Base-by-base conservation (phyloP, 2,329 filamentous ascomycete species). In the Phialocephala subalpina region DNA sequence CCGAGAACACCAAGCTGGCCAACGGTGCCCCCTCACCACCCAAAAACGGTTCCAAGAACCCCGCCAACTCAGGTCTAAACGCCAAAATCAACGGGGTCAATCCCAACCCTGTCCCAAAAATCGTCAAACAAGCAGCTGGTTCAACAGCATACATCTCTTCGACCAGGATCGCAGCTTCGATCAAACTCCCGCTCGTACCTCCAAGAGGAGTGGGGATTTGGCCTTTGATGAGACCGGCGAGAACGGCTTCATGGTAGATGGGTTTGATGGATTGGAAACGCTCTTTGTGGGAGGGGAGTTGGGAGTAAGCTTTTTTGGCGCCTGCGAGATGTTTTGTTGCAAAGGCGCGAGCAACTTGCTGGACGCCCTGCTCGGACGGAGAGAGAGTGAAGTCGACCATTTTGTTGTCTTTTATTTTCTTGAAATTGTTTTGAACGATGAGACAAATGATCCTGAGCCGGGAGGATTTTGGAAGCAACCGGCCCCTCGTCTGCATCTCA, bases 61-160 rank as follows among this genome's bases (percentile, higher is more conserved):
- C 77, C 22, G 77, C 73, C 59, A 80, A 76, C 65, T 80, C 78
- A 1, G 76, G 72, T 27, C 76, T 80, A 11, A 77, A 79, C 0
- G 75, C 78, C 33, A 86, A 68, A 56, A 82, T 79, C 42, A 87
- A 71, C 0, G 85, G 84, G 0, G 80, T 84, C 40, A 87, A 71
- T 0, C 84, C 85, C 3, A 87, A 73, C 0, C 82, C 83, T 0
- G 83, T 86, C 0, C 78, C 83, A 36, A 86, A 79, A 20, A 86
- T 80, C 0, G 82, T 86, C 22, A 87, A 69, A 0, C 82, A 77
- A 0, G 80, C 78, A 22, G 80, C 80, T 0, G 81, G 79, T 64
- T 87, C 84, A 22, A 84, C 80, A 0, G 80, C 75, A 67, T 83
- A 86, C 63, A 83, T 78, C 67, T 87, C 84, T 69, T 87, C 84